Evolutionary conservation across 768 basidiomycete genomes (phyloP).

Genomic region (Serpula lacrymans): DNA sequence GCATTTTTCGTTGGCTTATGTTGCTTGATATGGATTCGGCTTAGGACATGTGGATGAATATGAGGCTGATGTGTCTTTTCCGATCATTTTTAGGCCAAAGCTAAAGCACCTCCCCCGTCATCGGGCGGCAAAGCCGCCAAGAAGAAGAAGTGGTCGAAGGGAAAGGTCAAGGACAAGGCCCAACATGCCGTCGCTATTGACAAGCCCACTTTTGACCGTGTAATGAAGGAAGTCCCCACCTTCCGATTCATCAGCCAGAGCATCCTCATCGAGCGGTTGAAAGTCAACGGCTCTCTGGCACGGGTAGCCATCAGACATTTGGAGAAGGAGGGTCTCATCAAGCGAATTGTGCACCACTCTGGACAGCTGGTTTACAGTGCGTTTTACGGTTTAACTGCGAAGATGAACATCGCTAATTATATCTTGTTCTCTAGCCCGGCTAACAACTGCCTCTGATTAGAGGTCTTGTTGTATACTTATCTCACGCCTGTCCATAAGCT

Average conservation of each 20-base stretch:
- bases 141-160: conserved; percentile 99
- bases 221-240: conserved; percentile 97
- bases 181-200: conserved; percentile 94
- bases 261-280: conserved; percentile 97
- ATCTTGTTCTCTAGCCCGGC: conserved; percentile 33
- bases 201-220: conserved; percentile 89
- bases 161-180: conserved; percentile 99
- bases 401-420: conserved; percentile 3
- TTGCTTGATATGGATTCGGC: conserved; percentile 20
- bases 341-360: conserved; percentile 94
- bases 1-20: conserved; percentile 3
- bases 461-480: conserved; percentile 15
- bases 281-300: conserved; percentile 93
- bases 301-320: conserved; percentile 87
- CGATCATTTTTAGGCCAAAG: conserved; percentile 60
- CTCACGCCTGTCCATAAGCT: conserved; percentile 25
- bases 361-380: conserved; percentile 93
- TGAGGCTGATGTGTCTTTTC: no score
- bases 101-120: conserved; percentile 61
- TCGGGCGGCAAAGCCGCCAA: conserved; percentile 86
- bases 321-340: conserved; percentile 92
- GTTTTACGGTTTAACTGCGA: conserved; percentile 27
- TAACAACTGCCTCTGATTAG: conserved; percentile 41
- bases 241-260: conserved; percentile 98
- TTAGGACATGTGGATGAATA: conserved; percentile 15